Evolutionary conservation across 2,329 filamentous ascomycete genomes (phyloP), one percentile per base, ranked within the genome.

Genomic region (Xylariomycetidae sp.): DNA sequence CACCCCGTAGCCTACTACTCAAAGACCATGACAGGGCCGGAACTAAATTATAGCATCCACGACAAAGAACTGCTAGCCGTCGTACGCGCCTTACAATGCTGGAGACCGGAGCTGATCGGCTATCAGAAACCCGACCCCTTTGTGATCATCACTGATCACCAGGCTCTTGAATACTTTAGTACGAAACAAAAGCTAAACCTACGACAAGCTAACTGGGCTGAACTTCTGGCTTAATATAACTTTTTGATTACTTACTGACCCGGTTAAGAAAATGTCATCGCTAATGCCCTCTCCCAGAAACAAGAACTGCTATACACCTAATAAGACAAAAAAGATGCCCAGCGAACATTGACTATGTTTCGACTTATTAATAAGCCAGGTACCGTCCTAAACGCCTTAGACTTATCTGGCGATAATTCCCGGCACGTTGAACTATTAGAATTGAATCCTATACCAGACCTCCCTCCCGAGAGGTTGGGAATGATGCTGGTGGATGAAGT

Each of bases 41-140:
- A 35, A 20, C 19, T 29, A 2, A 35, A 35, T 17, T 35, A 35
- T 20, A 7, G 15, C 19, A 35, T 29, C 2, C 25, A 29, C 19
- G 32, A 35, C 16, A 35, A 29, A n/a, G 32, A 35, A 30, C 12
- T 35, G 15, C 26, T 35, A 5, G 26, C 32, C 2, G 25, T 35
- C 2, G 15, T 35, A 8, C 6, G 13, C 6, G 13, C 25, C 6
- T 14, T 26, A 14, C 10, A 14, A 26, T 8, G 6, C 10, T 29
- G 19, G 27, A 8, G 17, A 7, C 10, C 13, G 13, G 17, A 29
- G 19, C 17, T 29, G 12, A n/a, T 29, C 6, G 19, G 13, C 7
- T 9, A 6, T 16, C 19, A 29, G 19, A 9, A 18, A 14, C 7
- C 16, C 12, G 19, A 17, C 6, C 27, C 17, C 12, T 29, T 29